Evolutionary conservation across 1,284 basidiomycete genomes (phyloP), one percentile per base, ranked within the genome.

Genomic region (Ustilago curta): DNA sequence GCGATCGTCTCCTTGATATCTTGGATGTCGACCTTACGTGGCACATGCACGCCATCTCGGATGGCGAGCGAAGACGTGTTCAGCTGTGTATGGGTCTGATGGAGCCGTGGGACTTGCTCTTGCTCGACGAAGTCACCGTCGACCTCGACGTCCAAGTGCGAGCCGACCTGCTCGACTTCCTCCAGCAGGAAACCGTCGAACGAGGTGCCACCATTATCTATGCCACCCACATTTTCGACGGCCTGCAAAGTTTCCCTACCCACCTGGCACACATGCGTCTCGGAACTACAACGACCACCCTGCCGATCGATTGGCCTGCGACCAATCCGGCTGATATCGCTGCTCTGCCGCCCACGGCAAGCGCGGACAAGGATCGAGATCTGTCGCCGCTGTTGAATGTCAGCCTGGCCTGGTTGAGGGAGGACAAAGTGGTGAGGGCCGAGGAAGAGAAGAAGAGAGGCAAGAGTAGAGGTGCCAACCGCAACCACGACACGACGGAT

Each of bases 111-210:
- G 91, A 97, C 78, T 89, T 99, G 21, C 87, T 99, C 5, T 87
- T 99, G 5, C 89, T 99, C 8, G 96, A 99, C 82, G 97, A 99
- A 88, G 95, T 98, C 56, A 99, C 96, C 0, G 97, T 99, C 35
- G 97, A 99, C 85, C 88, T 99, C n/a, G 97, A 99, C 80, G 95
- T 98, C 7, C 89, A 98, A 42, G 97, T 99, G 45, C 91, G 97
- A 49, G 90, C 93, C 55, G 93, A 97, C 72, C 87, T 99, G 23
- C 89, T 99, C 75, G 89, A 88, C 19, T 99, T 98, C 86, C 88
- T 99, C 45, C 91, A 91, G 73, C 86, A 89, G 21, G 97, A 99
- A 82, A 93, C 93, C 70, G 89, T 92, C 73, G 85, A 87, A 14
- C 89, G 97, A 23, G 90, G 90, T 0, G 93, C 95, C 4, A 98